Percentiles rank a stretch among this genome's conserved stretches.
Conservation (phyloP, 257 asterid genomes). For the Nicotiana benthamiana region DNA sequence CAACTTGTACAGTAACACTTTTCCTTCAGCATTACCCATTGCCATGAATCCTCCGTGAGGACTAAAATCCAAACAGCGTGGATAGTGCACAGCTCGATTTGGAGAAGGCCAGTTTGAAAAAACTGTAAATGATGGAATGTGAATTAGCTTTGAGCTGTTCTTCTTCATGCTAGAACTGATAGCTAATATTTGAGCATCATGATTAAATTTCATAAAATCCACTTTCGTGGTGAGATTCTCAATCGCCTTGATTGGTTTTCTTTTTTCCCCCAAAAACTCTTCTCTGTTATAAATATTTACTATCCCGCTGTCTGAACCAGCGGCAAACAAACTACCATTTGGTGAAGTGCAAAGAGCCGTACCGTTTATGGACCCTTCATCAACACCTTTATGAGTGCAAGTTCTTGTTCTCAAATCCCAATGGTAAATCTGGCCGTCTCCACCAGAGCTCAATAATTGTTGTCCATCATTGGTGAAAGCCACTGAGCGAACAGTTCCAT, state of each 20-base stretch:
- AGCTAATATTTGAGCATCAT: conserved; percentile 71
- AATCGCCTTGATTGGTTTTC: conserved; percentile 64
- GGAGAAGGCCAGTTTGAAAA: conserved; percentile 85
- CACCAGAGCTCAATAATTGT: conserved; percentile 67
- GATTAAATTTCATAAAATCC: conserved; percentile 71
- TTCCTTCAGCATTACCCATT: conserved; percentile 77
- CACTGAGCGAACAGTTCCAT: conserved; percentile 69
- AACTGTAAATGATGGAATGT: conserved; percentile 55
- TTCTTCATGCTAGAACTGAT: conserved; percentile 79
- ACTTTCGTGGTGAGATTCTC: conserved; percentile 73
- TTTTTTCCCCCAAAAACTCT: conserved; percentile 71
- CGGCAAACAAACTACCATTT: conserved; percentile 68
- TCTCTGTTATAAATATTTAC: conserved; percentile 66
- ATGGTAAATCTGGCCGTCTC: conserved; percentile 81
- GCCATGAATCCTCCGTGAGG: conserved; percentile 95
- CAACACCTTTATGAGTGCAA: conserved; percentile 75
- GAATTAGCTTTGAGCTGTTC: conserved; percentile 70
- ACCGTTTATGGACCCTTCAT: conserved; percentile 86
- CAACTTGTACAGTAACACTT: conserved; percentile 72
- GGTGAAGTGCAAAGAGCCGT: conserved; percentile 66
- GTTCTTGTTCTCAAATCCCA: conserved; percentile 83
- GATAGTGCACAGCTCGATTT: conserved; percentile 40
- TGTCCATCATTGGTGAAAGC: conserved; percentile 72
- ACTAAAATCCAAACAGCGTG: conserved; percentile 76
- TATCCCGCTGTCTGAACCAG: conserved; percentile 85